These are phyloP conservation scores for Boletus pseudo-olivaceus DNA, from an alignment of 768 basidiomycete genomes.

Conservation along the genomic window DNA sequence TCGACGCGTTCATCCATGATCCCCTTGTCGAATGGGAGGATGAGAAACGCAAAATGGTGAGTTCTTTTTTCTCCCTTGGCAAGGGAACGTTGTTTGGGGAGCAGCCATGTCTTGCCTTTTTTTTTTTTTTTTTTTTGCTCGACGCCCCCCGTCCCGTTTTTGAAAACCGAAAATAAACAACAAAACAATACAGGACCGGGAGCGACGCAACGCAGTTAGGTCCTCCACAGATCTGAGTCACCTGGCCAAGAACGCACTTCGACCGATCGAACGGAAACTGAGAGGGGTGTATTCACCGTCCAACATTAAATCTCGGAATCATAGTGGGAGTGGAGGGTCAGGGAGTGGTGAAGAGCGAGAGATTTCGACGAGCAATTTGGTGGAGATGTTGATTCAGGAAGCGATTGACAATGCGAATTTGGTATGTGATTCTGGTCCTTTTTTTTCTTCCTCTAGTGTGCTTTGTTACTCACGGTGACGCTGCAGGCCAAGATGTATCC, in stretches of 20 bases:
- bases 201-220: conserved; percentile 44
- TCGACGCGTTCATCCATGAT: conserved; percentile 96
- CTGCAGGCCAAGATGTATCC: conserved; percentile 85
- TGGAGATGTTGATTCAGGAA: conserved; percentile 88
- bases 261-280: conserved; percentile 81
- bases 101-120: too few species aligned
- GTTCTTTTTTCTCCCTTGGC: conserved; percentile 11
- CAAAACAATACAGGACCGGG: conserved; percentile 39
- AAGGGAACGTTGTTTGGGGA: not conserved
- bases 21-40: conserved; percentile 96
- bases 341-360: conserved; percentile 33
- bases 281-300: conserved; percentile 61
- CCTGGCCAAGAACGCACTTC: conserved; percentile 73
- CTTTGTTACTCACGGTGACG: conserved; percentile 6
- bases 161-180: not conserved
- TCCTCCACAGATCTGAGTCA: conserved; percentile 53
- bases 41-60: conserved; percentile 63
- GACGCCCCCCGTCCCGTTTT: not conserved
- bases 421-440: conserved; percentile 35
- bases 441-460: not conserved
- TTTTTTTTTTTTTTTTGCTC: not conserved
- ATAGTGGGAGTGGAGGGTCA: conserved; percentile 24
- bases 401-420: conserved; percentile 74
- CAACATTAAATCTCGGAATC: conserved; percentile 38
- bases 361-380: conserved; percentile 79